Conservation (phyloP, 2,329 filamentous ascomycete genomes). For the Lecanosticta acicola region DNA sequence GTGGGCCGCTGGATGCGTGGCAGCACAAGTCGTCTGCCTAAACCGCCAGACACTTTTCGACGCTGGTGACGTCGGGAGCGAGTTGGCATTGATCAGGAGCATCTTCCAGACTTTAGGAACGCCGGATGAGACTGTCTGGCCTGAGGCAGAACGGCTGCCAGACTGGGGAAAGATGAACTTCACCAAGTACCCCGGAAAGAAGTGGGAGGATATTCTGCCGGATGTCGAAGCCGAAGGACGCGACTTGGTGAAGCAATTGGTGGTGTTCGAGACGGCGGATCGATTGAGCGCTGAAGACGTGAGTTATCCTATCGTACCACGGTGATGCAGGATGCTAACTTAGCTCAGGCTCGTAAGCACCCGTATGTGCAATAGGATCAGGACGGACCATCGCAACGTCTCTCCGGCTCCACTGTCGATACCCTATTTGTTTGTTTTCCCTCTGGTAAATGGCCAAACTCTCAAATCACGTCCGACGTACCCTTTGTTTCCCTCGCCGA, state of each 20-base stretch:
- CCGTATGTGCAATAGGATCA: neutral
- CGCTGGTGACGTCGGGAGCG: conserved; percentile 83
- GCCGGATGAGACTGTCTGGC: conserved; percentile 74
- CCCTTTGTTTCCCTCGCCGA: too few relatives aligned
- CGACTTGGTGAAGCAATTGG: conserved; percentile 60
- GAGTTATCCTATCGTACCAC: neutral
- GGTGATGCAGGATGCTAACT: neutral
- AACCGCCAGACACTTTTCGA: conserved; percentile 66
- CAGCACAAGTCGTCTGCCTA: conserved; percentile 64
- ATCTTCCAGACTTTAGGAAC: conserved; percentile 91
- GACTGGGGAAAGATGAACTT: conserved; percentile 88
- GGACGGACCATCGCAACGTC: too few relatives aligned
- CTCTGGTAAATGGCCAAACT: neutral
- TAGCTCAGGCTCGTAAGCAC: conserved; percentile 1
- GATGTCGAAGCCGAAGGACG: conserved; percentile 53
- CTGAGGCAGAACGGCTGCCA: conserved; percentile 64
- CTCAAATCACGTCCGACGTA: neutral
- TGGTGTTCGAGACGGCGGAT: conserved; percentile 65
- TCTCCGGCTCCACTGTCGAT: too few relatives aligned
- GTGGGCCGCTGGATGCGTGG: conserved; percentile 80
- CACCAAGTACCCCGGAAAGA: conserved; percentile 59
- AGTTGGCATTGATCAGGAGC: conserved; percentile 82
- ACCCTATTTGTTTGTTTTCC: neutral
- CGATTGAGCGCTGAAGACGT: conserved; percentile 64
- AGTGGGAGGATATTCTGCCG: conserved; percentile 67